phyloP scores from a whole-genome alignment of 1,284 basidiomycete genomes.

The Cutaneotrichosporon dermatis region DNA sequence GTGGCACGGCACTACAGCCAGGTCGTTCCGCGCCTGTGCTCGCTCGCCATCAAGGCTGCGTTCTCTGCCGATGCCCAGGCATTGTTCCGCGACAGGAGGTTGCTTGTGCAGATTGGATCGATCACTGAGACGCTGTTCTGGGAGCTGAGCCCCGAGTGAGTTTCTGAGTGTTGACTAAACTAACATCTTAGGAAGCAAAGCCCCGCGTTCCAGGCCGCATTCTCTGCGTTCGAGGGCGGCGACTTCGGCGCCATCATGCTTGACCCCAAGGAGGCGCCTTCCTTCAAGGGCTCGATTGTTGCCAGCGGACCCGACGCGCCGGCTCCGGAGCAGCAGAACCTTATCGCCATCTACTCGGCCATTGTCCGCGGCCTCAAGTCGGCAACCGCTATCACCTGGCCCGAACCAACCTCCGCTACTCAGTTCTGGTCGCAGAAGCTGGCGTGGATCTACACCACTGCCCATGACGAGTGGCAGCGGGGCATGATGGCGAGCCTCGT shows the following conservation, averaged over 20 bases:
- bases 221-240: constrained; percentile 61
- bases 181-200: constrained; percentile 51
- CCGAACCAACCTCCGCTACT: constrained; percentile 22
- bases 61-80: constrained; percentile 22
- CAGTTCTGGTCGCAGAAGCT: constrained; percentile 58
- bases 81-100: constrained; percentile 59
- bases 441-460: constrained; percentile 57
- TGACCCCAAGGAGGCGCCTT: constrained; percentile 44
- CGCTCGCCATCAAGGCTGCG: constrained; percentile 61
- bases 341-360: constrained; percentile 64
- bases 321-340: constrained; percentile 54
- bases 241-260: constrained; percentile 57
- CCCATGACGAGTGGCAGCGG: constrained; percentile 59
- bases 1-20: constrained; percentile 71
- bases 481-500: constrained; percentile 61
- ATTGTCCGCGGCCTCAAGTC: constrained; percentile 60
- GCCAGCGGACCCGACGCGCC: constrained; percentile 11
- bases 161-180: constrained; percentile 7
- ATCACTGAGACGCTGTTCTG: constrained; percentile 68
- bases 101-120: constrained; percentile 62
- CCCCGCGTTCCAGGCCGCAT: constrained; percentile 56
- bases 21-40: constrained; percentile 66
- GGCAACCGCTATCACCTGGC: constrained; percentile 27
- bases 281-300: neutral
- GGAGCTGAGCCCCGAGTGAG: constrained; percentile 62